These are phyloP conservation scores for Kwoniella mangroviensis DNA, from an alignment of 768 basidiomycete genomes.

Conservation along the genomic window DNA sequence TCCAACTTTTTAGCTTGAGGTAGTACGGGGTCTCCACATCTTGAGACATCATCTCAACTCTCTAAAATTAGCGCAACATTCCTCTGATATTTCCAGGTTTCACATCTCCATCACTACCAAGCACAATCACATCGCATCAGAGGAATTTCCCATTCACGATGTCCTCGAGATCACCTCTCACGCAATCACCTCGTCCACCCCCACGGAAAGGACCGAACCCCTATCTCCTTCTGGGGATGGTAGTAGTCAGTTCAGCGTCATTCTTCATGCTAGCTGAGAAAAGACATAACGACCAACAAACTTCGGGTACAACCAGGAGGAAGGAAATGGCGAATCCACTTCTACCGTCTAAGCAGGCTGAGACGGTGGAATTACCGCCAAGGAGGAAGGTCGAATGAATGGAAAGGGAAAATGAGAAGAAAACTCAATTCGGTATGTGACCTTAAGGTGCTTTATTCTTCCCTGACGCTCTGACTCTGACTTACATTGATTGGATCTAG, in stretches of 20 bases:
- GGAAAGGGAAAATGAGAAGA: neutral
- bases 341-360: conserved; percentile 31
- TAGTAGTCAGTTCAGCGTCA: conserved; percentile 33
- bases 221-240: conserved; percentile 43
- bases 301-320: conserved; percentile 19
- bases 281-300: conserved; percentile 31
- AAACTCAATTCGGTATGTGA: neutral
- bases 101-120: neutral
- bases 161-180: neutral
- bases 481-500: too few relatives aligned
- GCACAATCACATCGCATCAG: neutral
- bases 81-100: neutral
- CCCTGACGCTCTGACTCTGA: too few relatives aligned
- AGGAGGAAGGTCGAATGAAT: conserved; percentile 33
- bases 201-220: conserved; percentile 47
- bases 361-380: conserved; percentile 32
- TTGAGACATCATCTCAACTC: neutral
- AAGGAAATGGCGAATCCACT: conserved; percentile 38
- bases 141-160: neutral
- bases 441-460: too few relatives aligned
- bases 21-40: neutral
- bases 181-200: conserved; percentile 24
- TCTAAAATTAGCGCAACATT: neutral
- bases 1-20: neutral
- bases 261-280: conserved; percentile 42